Percentiles rank a stretch among this genome's conserved stretches.
phyloP scores from a whole-genome alignment of 2,329 filamentous ascomycete genomes.

The Orbilia javanica region DNA sequence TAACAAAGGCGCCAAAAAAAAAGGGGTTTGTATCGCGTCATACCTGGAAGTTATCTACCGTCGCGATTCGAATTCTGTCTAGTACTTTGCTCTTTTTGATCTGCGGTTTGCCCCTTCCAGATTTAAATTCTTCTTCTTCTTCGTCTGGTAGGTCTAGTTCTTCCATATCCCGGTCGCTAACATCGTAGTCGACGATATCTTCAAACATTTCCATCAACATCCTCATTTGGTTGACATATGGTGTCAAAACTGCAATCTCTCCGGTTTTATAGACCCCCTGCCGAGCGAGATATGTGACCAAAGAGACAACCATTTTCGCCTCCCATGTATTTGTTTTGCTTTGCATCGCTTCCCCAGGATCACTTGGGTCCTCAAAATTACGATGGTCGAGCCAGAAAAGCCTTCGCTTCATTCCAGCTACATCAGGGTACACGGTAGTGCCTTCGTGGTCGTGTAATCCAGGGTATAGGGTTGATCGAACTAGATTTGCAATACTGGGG shows the following conservation, averaged over 20 bases:
- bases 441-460: constrained; percentile 69
- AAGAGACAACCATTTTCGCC: constrained; percentile 61
- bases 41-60: constrained; percentile 61
- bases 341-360: constrained; percentile 63
- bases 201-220: constrained; percentile 61
- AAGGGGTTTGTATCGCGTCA: neutral
- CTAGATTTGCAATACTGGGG: constrained; percentile 72
- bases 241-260: constrained; percentile 79
- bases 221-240: constrained; percentile 67
- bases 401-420: constrained; percentile 70
- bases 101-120: constrained; percentile 64
- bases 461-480: constrained; percentile 73
- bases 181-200: constrained; percentile 63
- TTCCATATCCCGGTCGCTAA: constrained; percentile 63
- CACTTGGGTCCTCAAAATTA: constrained; percentile 66
- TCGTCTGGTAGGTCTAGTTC: constrained; percentile 69
- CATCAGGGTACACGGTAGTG: constrained; percentile 66
- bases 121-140: constrained; percentile 70
- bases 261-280: constrained; percentile 70
- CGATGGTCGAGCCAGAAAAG: constrained; percentile 75
- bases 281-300: constrained; percentile 67
- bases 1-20: neutral
- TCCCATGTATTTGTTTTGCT: constrained; percentile 63
- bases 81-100: constrained; percentile 61
- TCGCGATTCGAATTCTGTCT: constrained; percentile 62